phyloP scores from a whole-genome alignment of 2,329 filamentous ascomycete species.

The Colletotrichum cordylinicola region DNA sequence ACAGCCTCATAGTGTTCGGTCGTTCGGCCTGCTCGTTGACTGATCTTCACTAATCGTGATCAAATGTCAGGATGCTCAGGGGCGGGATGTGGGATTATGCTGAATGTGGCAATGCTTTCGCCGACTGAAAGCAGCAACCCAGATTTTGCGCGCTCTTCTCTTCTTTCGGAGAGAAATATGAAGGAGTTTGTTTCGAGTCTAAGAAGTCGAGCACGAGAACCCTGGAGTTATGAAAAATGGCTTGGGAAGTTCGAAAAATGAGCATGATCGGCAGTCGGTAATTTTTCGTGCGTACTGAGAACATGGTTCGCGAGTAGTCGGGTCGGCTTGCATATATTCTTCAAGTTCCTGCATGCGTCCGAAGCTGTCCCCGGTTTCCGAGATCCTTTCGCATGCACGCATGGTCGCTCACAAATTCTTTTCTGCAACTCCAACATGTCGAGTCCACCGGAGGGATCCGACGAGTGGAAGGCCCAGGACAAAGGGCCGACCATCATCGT shows the following conservation, averaged over 20 bases:
- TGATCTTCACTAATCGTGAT: not conserved
- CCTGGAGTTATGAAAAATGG: not conserved
- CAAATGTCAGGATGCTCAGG: not conserved
- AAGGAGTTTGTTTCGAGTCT: not conserved
- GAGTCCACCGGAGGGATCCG: not conserved
- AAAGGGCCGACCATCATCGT: constrained; percentile 37
- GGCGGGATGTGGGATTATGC: not conserved
- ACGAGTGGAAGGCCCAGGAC: constrained; percentile 8
- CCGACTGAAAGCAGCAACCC: not conserved
- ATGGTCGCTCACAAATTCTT: not conserved
- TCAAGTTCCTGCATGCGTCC: not conserved
- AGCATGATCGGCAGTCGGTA: not conserved
- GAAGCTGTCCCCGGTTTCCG: not conserved
- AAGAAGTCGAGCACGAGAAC: not conserved
- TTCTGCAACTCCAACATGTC: not conserved
- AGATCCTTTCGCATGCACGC: too few relatives aligned
- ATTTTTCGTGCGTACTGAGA: not conserved
- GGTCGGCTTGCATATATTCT: not conserved
- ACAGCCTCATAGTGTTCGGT: not conserved
- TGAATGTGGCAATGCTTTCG: not conserved
- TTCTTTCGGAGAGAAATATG: not conserved
- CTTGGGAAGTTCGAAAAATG: not conserved
- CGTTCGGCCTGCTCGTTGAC: not conserved
- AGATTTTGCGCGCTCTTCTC: not conserved
- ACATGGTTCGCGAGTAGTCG: not conserved